Evolutionary conservation across 495 filamentous ascomycete genomes (phyloP).

Genomic region (Talaromyces stipitatus): DNA sequence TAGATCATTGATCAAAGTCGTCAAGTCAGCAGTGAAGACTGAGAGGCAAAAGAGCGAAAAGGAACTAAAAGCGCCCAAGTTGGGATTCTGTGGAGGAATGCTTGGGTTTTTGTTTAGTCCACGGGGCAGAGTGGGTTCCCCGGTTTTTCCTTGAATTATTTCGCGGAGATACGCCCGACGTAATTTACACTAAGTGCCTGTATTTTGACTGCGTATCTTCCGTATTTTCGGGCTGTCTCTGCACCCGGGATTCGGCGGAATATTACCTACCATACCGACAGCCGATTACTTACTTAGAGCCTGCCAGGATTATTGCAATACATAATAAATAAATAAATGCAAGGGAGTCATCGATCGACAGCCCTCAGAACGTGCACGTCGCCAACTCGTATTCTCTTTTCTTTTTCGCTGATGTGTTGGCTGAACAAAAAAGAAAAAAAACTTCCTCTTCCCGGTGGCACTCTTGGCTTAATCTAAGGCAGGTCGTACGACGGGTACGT

Average conservation of each 20-base stretch:
- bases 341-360: neutral
- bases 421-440: neutral
- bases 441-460: neutral
- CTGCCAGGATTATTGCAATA: neutral
- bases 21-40: too few species aligned
- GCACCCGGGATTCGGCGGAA: neutral
- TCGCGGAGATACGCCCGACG: slow-evolving; percentile 1
- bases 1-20: too few species aligned
- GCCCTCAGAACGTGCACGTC: neutral
- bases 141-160: slow-evolving; percentile 2
- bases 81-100: neutral
- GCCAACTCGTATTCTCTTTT: neutral
- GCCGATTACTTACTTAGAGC: neutral
- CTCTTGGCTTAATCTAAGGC: neutral
- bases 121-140: slow-evolving; percentile 1
- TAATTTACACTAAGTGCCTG: too few species aligned
- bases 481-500: neutral
- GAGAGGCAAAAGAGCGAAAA: neutral
- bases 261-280: neutral
- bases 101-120: neutral
- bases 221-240: neutral
- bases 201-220: neutral
- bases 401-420: neutral
- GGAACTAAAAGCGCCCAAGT: neutral
- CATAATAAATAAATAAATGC: too few species aligned